Percentiles rank a stretch among this genome's conserved stretches.
Evolutionary conservation across 179 eudicot species (phyloP).

Genomic region (Spergularia azorica): DNA sequence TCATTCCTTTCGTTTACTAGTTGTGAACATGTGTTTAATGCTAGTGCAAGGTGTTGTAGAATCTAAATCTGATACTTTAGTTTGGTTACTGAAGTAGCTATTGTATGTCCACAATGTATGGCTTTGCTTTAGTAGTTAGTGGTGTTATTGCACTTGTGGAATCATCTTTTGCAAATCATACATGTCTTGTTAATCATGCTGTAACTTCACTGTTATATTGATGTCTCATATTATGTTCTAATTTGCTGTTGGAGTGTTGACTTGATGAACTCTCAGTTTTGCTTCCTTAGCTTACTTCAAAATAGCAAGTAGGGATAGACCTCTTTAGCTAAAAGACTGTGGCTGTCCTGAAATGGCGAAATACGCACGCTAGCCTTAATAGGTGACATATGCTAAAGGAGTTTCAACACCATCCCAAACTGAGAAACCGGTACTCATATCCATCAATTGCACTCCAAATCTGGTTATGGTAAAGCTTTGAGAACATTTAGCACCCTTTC

Average conservation of each 20-base stretch:
- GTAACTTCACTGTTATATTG: neutral
- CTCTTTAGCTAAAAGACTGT: no score
- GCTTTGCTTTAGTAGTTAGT: slow-evolving; percentile 5
- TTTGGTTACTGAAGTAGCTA: slow-evolving; percentile 6
- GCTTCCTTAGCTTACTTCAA: neutral
- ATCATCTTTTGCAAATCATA: neutral
- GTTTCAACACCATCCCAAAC: no score
- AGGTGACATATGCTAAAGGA: no score
- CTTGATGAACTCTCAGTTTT: neutral
- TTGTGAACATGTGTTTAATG: slow-evolving; percentile 11
- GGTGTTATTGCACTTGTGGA: slow-evolving; percentile 12
- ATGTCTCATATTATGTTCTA: neutral
- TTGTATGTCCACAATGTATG: slow-evolving; percentile 13
- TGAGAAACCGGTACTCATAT: no score
- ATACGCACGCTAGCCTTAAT: no score
- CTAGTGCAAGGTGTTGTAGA: slow-evolving; percentile 24
- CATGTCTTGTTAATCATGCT: neutral
- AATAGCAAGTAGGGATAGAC: neutral
- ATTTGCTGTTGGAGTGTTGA: neutral
- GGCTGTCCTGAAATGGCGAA: no score
- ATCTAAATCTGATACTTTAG: slow-evolving; percentile 23
- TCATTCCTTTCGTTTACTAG: slow-evolving; percentile 88
- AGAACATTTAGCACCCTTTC: no score
- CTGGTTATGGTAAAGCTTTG: no score
- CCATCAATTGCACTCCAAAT: no score